Base-by-base conservation (phyloP, 495 filamentous ascomycete species). In the Neurospora hispaniola region DNA sequence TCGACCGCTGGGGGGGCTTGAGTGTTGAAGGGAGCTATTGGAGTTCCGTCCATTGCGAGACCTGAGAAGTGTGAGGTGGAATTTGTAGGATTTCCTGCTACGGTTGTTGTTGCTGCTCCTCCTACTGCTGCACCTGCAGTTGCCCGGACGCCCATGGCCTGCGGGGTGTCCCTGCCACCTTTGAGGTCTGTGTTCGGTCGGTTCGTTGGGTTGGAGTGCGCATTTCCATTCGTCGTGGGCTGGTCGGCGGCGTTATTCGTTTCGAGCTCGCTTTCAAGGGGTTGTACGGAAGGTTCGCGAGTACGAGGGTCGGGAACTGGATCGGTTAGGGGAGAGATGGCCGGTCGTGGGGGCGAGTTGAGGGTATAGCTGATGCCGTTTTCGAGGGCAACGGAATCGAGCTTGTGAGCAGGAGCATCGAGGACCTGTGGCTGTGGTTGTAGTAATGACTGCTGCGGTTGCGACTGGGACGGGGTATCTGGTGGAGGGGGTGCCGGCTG, bases 301-400 rank as follows among this genome's bases (percentile, higher is more conserved):
- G 74, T 80, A 20, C 75, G 75, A 7, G 75, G 73, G 59, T 78
- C 78, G 35, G 68, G n/a, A 27, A 75, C 72, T 14, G 79, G 73
- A 18, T 78, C 79, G n/a, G 80, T 81, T 12, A 81, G 73, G 18
- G 80, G 80, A 16, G 80, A 81, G 35, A 80, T 74, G 69, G 80
- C 77, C 71, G 80, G 80, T 62, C 77, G 80, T 74, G 79, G 76
- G 71, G 77, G 80, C 69, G 78, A 79, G 27, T 79, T 73, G 48
- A 70, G 68, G 44, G 35, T 54, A 39, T 31, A 71, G 70, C 54
- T 7, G 54, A 66, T 66, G 54, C 54, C 54, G 54, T 66, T 66
- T 35, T 35, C 54, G 54, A 66, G 54, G 54, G 27, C 14, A 38
- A 62, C 31, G 27, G 54, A 16, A 35, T 62, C 54, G 14, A 62